Base-by-base conservation (phyloP, 2,329 filamentous ascomycete species). In the Capronia coronata region DNA sequence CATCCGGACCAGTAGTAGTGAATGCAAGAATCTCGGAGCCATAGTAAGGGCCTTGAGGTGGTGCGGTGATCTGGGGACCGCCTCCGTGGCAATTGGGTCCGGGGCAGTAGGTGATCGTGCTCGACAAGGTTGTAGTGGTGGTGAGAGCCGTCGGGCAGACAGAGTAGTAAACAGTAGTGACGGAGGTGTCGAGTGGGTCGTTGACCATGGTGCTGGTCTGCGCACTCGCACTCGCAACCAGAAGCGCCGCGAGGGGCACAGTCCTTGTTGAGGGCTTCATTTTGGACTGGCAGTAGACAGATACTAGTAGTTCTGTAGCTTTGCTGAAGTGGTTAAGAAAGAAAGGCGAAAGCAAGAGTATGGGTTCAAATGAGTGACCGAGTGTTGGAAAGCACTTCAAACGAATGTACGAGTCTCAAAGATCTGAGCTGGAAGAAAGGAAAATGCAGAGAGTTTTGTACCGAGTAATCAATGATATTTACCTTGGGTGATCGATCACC, bases 81-180 rank as follows among this genome's bases (percentile, higher is more conserved):
- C 50, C 48, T 16, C 53, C 54, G 43, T 53, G 49, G 51, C 55
- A 55, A 27, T 44, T 23, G 18, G 41, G 37, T 13, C 53, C 53
- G 11, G 54, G 54, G 35, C 58, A 60, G 47, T 46, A 55, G 19
- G 56, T 59, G 38, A 58, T 46, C 11, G 58, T 59, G 48, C 51
- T 59, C 7, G 58, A 54, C 41, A 59, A 34, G 35, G 58, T 59
- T 30, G 48, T 52, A 21, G 59, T 60, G 21, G 52, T 61, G 32
- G 51, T 59, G 22, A 58, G 44, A 21, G 56, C 58, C 18, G 52
- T 56, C 11, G 59, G 55, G 41, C 52, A 55, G 37, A 55, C 54
- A 10, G 60, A 59, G 49, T 58, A 55, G 40, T 39, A 51, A 34
- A 58, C 52, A 16, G 59, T 59, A 30, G 53, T 53, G 19, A 51